Percentiles rank a stretch among this genome's conserved stretches.
These are phyloP conservation scores for Hypericum perforatum DNA, from an alignment of 345 rosid genomes.

Conservation along the genomic window DNA sequence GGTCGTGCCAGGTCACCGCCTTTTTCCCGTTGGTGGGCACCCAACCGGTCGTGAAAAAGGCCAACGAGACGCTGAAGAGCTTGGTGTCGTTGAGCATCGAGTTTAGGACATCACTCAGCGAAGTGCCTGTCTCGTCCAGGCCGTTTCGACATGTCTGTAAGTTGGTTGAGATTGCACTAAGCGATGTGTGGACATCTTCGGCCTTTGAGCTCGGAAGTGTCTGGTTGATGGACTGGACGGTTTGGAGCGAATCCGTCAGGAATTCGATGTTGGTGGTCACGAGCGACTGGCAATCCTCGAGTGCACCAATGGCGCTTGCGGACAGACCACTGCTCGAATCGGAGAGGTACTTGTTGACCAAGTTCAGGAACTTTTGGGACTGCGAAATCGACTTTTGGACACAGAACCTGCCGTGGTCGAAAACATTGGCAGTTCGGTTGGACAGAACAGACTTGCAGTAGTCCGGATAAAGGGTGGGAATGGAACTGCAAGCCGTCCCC, in stretches of 20 bases:
- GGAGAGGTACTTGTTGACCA: slow-evolving; percentile 43
- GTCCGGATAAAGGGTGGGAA: slow-evolving; percentile 61
- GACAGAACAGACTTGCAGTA: slow-evolving; percentile 53
- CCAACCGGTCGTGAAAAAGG: slow-evolving; percentile 68
- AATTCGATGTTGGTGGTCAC: slow-evolving; percentile 49
- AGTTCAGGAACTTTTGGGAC: slow-evolving; percentile 41
- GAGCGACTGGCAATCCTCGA: slow-evolving; percentile 59
- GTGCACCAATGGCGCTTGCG: slow-evolving; percentile 39
- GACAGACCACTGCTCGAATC: slow-evolving; percentile 33
- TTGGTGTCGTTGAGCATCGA: slow-evolving; percentile 61
- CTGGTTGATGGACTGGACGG: slow-evolving; percentile 27
- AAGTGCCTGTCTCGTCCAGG: slow-evolving; percentile 31
- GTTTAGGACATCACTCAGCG: slow-evolving; percentile 42
- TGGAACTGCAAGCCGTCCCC: slow-evolving; percentile 45
- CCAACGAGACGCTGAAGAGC: slow-evolving; percentile 62
- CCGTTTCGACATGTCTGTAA: slow-evolving; percentile 72
- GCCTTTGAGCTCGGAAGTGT: slow-evolving; percentile 34
- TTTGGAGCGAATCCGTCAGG: slow-evolving; percentile 32
- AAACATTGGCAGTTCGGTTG: slow-evolving; percentile 33
- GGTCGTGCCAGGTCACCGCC: slow-evolving; percentile 11
- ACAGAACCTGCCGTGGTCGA: slow-evolving; percentile 41
- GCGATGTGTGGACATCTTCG: slow-evolving; percentile 64
- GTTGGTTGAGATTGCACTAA: no score
- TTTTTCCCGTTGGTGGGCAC: slow-evolving; percentile 40
- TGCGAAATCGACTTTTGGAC: slow-evolving; percentile 51